Evolutionary conservation across 2,329 filamentous ascomycete species (phyloP).

Genomic region (Aspergillus tamarii): DNA sequence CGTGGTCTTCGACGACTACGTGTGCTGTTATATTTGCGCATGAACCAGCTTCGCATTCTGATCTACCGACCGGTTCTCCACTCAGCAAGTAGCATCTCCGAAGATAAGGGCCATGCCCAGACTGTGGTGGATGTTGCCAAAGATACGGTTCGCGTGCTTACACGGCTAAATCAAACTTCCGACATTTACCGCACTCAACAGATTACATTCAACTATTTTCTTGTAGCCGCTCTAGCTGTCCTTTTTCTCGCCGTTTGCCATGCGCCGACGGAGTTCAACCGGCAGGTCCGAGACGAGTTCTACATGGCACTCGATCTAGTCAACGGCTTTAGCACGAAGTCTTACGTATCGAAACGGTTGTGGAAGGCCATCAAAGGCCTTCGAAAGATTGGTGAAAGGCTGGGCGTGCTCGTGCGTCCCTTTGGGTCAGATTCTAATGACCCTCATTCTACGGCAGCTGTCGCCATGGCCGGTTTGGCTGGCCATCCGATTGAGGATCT

Average conservation of each 20-base stretch:
- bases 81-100: slow-evolving; percentile 78
- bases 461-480: slow-evolving; percentile 68
- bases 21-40: slow-evolving; percentile 80
- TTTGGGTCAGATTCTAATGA: slow-evolving; percentile 51
- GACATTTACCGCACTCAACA: slow-evolving; percentile 68
- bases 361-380: slow-evolving; percentile 67
- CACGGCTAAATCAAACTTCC: slow-evolving; percentile 62
- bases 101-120: slow-evolving; percentile 73
- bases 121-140: slow-evolving; percentile 68
- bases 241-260: slow-evolving; percentile 68
- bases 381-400: slow-evolving; percentile 64
- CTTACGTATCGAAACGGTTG: slow-evolving; percentile 63
- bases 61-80: slow-evolving; percentile 88
- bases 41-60: slow-evolving; percentile 88
- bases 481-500: slow-evolving; percentile 64
- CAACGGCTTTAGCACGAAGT: slow-evolving; percentile 63
- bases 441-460: slow-evolving; percentile 63
- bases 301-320: slow-evolving; percentile 69
- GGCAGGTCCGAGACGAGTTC: slow-evolving; percentile 66
- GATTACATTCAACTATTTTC: slow-evolving; percentile 68
- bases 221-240: slow-evolving; percentile 65
- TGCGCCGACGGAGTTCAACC: slow-evolving; percentile 63
- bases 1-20: slow-evolving; percentile 74
- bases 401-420: slow-evolving; percentile 55
- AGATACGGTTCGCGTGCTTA: slow-evolving; percentile 65